Evolutionary conservation across 2,329 filamentous ascomycete species (phyloP).

Genomic region (Colletotrichum somersetense): DNA sequence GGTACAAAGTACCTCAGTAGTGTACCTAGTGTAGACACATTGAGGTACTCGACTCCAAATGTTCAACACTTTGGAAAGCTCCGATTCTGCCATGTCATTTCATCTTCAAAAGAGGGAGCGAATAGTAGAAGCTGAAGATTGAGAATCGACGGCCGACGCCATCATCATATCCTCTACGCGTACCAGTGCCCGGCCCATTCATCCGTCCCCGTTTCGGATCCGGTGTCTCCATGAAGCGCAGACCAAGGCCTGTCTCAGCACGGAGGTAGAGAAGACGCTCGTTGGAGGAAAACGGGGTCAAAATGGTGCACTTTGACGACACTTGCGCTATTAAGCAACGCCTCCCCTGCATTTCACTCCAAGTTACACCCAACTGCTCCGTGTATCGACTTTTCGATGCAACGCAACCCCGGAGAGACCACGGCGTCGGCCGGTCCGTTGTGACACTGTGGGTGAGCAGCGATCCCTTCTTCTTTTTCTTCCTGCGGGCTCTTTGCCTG

Average conservation of each 20-base stretch:
- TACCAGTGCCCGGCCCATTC: conserved; percentile 7
- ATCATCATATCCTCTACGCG: background rate
- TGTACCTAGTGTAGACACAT: too few species aligned
- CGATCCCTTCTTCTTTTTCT: conserved; percentile 17
- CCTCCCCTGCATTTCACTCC: conserved; percentile 34
- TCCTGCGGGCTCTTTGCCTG: background rate
- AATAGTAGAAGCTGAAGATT: background rate
- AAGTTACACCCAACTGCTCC: conserved; percentile 27
- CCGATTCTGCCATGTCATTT: background rate
- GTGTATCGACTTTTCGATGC: conserved; percentile 36
- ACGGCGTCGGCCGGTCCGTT: conserved; percentile 34
- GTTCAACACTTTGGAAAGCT: too few species aligned
- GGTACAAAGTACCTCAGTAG: too few species aligned
- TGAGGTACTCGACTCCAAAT: too few species aligned
- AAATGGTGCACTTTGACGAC: conserved; percentile 31
- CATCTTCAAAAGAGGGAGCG: background rate
- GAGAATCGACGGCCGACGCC: background rate
- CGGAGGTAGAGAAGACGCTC: conserved; percentile 24
- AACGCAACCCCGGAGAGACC: conserved; percentile 33
- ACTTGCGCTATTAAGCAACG: conserved; percentile 24
- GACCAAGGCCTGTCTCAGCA: conserved; percentile 35
- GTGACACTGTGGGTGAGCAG: conserved; percentile 30
- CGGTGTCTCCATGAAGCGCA: conserved; percentile 27
- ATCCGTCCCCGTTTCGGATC: conserved; percentile 27
- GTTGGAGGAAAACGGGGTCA: conserved; percentile 9